A percentile compares a stretch with the other conserved stretches of the same genome.
These are phyloP conservation scores for Linderniella brevidens DNA, from an alignment of 257 asterid genomes.

Conservation along the genomic window DNA sequence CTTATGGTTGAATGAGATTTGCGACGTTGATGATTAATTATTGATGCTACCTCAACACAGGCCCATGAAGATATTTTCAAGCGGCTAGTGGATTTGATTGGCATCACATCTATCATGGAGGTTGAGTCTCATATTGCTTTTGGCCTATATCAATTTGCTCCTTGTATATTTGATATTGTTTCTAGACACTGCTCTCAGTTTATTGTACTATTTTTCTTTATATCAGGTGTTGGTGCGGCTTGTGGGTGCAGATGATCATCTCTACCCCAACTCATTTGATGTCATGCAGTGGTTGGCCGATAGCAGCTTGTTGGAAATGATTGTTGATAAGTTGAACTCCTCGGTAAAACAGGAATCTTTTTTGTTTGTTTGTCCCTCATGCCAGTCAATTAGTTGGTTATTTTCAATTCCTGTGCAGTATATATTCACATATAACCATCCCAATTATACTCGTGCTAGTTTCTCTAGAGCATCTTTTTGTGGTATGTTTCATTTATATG, in stretches of 20 bases:
- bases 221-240: constrained; percentile 87
- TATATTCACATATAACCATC: neutral
- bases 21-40: neutral
- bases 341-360: constrained; percentile 31
- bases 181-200: neutral
- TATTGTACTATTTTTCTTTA: constrained; percentile 13
- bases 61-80: constrained; percentile 74
- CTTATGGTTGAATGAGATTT: neutral
- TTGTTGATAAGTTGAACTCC: constrained; percentile 71
- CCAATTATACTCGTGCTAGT: neutral
- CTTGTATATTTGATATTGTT: neutral
- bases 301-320: constrained; percentile 88
- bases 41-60: constrained; percentile 17
- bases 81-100: constrained; percentile 93
- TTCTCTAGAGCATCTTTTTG: neutral
- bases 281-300: constrained; percentile 96
- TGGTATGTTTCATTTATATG: neutral
- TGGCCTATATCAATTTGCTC: neutral
- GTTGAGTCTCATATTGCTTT: constrained; percentile 23
- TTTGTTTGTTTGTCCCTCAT: neutral
- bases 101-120: constrained; percentile 98
- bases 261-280: constrained; percentile 65
- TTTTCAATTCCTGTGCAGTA: neutral
- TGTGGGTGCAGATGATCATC: constrained; percentile 81
- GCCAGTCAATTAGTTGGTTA: neutral